phyloP scores from a whole-genome alignment of 2,329 filamentous ascomycete genomes.

The Colletotrichum orbiculare region DNA sequence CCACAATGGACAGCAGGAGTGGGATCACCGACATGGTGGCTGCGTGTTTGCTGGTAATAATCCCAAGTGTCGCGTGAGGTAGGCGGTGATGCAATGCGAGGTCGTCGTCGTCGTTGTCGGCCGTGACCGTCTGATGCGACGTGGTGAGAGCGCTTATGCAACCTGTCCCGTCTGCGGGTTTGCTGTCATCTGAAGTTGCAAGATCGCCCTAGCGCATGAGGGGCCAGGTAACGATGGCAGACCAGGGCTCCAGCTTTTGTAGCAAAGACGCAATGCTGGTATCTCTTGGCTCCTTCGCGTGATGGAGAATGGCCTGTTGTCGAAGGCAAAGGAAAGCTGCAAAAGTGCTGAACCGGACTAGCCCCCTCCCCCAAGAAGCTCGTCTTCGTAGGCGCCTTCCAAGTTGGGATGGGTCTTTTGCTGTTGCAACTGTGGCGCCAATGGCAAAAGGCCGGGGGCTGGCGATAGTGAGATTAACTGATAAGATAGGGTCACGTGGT shows the following conservation, averaged over 20 bases:
- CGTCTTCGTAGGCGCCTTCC: conserved; percentile 33
- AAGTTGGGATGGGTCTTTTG: conserved; percentile 29
- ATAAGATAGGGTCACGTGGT: conserved; percentile 20
- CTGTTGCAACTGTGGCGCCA: conserved; percentile 32
- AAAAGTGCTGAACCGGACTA: conserved; percentile 10
- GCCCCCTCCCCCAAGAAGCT: conserved; percentile 31
- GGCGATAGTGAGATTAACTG: conserved; percentile 7
- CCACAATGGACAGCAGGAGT: conserved; percentile 28
- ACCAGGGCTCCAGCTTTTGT: conserved; percentile 3
- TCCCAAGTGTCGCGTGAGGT: conserved; percentile 5
- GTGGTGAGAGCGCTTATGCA: conserved; percentile 29
- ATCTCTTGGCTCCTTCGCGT: conserved; percentile 2
- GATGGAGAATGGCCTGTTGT: conserved; percentile 12
- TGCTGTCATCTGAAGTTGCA: conserved; percentile 34
- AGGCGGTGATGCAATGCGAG: not conserved
- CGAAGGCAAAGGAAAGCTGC: not conserved
- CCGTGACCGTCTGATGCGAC: not conserved
- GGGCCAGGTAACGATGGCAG: not conserved
- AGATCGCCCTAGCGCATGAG: conserved; percentile 24
- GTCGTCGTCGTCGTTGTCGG: not conserved
- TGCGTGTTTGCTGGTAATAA: not conserved
- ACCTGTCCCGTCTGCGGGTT: conserved; percentile 16
- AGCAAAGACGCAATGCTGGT: not conserved
- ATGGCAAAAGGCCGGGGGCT: conserved; percentile 8
- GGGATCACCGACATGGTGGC: conserved; percentile 26